Percentiles rank a stretch among this genome's conserved stretches.
Conservation (phyloP, 805 yeast genomes). For the Kodamaea laetipori region DNA sequence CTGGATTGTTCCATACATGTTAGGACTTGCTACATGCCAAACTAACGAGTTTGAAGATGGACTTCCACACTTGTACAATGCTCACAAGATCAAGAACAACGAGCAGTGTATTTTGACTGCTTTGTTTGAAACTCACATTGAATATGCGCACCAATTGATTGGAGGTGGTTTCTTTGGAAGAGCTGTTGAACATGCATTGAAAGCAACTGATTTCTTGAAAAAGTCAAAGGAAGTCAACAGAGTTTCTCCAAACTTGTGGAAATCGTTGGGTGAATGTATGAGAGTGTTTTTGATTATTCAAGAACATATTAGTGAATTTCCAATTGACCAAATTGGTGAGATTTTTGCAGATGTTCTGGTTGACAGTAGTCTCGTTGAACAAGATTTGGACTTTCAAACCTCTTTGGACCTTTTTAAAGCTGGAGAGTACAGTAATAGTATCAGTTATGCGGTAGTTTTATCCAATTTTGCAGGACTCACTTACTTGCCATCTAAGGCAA, state of each 20-base stretch:
- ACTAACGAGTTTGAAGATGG: slow-evolving; percentile 70
- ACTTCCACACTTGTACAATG: slow-evolving; percentile 43
- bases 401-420: neutral
- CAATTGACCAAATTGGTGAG: slow-evolving; percentile 30
- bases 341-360: slow-evolving; percentile 23
- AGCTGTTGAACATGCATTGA: slow-evolving; percentile 51
- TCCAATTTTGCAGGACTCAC: slow-evolving; percentile 49
- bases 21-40: slow-evolving; percentile 64
- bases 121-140: slow-evolving; percentile 57
- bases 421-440: slow-evolving; percentile 27
- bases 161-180: slow-evolving; percentile 67
- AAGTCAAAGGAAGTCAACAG: slow-evolving; percentile 38
- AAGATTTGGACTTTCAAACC: slow-evolving; percentile 5
- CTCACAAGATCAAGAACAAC: slow-evolving; percentile 46
- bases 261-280: slow-evolving; percentile 58
- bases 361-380: neutral
- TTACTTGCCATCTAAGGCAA: slow-evolving; percentile 34
- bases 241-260: slow-evolving; percentile 64
- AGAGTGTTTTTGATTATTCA: slow-evolving; percentile 56
- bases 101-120: slow-evolving; percentile 53
- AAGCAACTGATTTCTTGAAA: slow-evolving; percentile 47
- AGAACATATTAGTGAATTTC: slow-evolving; percentile 52
- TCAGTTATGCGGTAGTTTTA: slow-evolving; percentile 45
- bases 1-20: slow-evolving; percentile 65
- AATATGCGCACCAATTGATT: slow-evolving; percentile 54